Evolutionary conservation across 495 filamentous ascomycete genomes (phyloP), one percentile per base, ranked within the genome.

Genomic region (Entonaema liquescens): DNA sequence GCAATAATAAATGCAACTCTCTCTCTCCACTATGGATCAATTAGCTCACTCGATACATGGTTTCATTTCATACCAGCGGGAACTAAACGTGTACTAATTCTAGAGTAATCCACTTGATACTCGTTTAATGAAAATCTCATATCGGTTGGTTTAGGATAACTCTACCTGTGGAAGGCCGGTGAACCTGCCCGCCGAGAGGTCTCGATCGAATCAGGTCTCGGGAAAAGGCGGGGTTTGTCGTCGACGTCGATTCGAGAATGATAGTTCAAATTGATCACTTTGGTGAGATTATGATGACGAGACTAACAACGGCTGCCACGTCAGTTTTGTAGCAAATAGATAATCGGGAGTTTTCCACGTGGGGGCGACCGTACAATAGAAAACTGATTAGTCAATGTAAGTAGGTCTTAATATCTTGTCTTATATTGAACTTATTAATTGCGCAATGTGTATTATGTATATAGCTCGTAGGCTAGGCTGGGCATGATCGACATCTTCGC

Each of bases 241-340:
- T 66, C 29, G 28, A 35, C 5, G 62, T 65, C 8, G 56, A 56
- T 66, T 42, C 21, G 52, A 52, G 64, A 31, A 66, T 49, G 49
- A 38, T 59, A 21, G 44, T 50, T 62, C 12, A 58, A 36, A 58
- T 67, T 58, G 29, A 64, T 64, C 8, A 31, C 56, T 58, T 60
- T 60, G 6, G 49, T 65, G 49, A 67, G 49, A 53, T 35, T 64
- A 33, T 56, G 35, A 68, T 64, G 69, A 72, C 69, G 64, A 58
- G 55, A 50, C 49, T 33, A 59, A 12, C 17, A 47, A 47, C 42
- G 42, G 9, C 9, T 47, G 49, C 64, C 70, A 65, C 56, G 65
- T 68, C 52, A 42, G 23, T 33, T 49, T 58, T 62, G 65, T 68
- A 73, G 70, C 70, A 73, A 73, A 73, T 73, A 73, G 65, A 73